A percentile compares a stretch with the other conserved stretches of the same genome.
phyloP scores from a whole-genome alignment of 371 early-diverging fungal genomes.

The Mortierella sp. region DNA sequence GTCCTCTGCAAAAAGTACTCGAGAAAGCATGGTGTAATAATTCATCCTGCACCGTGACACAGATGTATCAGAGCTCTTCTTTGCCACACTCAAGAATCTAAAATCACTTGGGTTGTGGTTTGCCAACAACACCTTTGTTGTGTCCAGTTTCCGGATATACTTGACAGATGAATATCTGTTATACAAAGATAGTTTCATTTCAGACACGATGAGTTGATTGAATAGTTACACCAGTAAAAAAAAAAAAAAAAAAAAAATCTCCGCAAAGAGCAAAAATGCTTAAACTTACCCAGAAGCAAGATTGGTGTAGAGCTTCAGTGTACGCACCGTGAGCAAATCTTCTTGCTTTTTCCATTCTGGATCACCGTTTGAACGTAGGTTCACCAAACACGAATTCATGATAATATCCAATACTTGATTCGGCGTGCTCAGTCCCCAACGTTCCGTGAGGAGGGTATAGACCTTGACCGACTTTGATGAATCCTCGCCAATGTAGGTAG shows the following conservation, averaged over 20 bases:
- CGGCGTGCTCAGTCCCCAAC: slow-evolving; percentile 14
- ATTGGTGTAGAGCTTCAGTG: slow-evolving; percentile 76
- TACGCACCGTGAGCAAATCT: slow-evolving; percentile 56
- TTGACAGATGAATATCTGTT: slow-evolving; percentile 66
- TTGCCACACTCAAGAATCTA: slow-evolving; percentile 68
- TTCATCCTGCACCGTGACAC: slow-evolving; percentile 55
- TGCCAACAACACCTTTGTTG: slow-evolving; percentile 65
- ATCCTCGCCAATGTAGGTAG: slow-evolving; percentile 77
- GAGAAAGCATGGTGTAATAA: slow-evolving; percentile 80
- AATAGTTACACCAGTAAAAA: neutral
- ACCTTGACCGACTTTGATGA: slow-evolving; percentile 58
- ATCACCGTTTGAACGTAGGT: slow-evolving; percentile 54
- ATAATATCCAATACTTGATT: slow-evolving; percentile 67
- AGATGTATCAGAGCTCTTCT: slow-evolving; percentile 51
- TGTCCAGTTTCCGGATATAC: slow-evolving; percentile 74
- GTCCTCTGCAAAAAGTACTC: slow-evolving; percentile 76
- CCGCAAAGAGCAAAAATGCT: too few relatives aligned
- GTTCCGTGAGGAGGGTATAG: slow-evolving; percentile 44
- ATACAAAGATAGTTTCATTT: neutral
- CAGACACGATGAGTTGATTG: too few relatives aligned
- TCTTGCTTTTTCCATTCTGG: slow-evolving; percentile 58
- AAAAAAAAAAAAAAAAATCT: neutral
- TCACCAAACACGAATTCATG: slow-evolving; percentile 60
- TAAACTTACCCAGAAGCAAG: slow-evolving; percentile 71
- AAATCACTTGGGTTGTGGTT: slow-evolving; percentile 74